These are phyloP conservation scores for Malus hybrid DNA, from an alignment of 331 rosid genomes.

Conservation along the genomic window DNA sequence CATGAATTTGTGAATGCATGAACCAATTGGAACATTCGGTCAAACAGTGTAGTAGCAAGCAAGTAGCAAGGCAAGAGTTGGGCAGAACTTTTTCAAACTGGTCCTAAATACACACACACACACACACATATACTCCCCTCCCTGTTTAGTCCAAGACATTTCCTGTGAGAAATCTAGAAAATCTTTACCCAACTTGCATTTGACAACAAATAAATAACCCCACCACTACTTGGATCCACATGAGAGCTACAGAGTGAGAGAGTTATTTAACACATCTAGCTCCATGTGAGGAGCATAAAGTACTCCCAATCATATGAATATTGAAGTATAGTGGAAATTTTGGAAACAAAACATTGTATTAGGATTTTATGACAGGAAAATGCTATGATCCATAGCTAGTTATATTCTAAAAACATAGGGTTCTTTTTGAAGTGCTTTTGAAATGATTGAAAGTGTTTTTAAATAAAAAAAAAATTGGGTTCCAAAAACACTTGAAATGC, in stretches of 20 bases:
- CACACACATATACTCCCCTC: not conserved
- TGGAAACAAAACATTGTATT: not conserved
- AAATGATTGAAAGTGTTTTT: no score
- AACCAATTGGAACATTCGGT: slow-evolving; percentile 10
- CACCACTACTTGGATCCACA: slow-evolving; percentile 19
- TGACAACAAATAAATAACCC: not conserved
- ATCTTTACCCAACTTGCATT: slow-evolving; percentile 31
- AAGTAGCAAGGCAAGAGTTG: not conserved
- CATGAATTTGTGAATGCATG: not conserved
- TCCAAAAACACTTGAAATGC: no score
- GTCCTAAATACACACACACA: slow-evolving; percentile 1
- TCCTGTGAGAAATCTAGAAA: slow-evolving; percentile 18
- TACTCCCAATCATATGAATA: slow-evolving; percentile 10
- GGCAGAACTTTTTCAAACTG: slow-evolving; percentile 12
- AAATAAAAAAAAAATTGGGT: no score
- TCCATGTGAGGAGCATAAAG: slow-evolving; percentile 35
- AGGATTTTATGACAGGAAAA: slow-evolving; percentile 3
- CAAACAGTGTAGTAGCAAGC: slow-evolving; percentile 1
- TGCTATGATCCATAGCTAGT: not conserved
- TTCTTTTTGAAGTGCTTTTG: no score
- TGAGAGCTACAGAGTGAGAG: slow-evolving; percentile 1
- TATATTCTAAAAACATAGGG: no score
- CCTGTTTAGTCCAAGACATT: not conserved
- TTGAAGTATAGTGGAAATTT: not conserved
- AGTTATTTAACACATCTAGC: slow-evolving; percentile 1